These are phyloP conservation scores for Cordyceps cicadae DNA, from an alignment of 2,329 filamentous ascomycete genomes.

Conservation along the genomic window DNA sequence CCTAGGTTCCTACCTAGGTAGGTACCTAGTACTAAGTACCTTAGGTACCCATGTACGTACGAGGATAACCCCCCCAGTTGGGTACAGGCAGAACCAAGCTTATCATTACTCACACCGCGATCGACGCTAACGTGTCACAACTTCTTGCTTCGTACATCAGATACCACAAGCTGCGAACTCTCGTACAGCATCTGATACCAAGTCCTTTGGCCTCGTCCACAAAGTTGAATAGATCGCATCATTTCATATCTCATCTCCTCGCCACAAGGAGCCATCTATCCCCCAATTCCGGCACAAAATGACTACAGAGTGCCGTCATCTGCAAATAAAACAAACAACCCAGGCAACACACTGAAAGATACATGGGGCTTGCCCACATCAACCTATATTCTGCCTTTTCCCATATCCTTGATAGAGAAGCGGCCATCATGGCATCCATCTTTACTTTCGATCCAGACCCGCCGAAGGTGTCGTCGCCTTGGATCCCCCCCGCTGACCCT, in stretches of 20 bases:
- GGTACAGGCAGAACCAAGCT: not conserved
- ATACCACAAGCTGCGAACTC: not conserved
- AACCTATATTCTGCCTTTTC: not conserved
- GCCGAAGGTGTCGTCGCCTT: slow-evolving; percentile 81
- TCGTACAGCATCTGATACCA: not conserved
- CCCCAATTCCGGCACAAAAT: not conserved
- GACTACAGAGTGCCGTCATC: not conserved
- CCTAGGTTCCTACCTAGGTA: too few relatives aligned
- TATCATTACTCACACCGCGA: not conserved
- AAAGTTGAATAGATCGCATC: not conserved
- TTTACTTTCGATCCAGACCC: slow-evolving; percentile 92
- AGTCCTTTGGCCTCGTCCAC: not conserved
- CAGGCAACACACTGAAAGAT: not conserved
- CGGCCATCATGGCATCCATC: slow-evolving; percentile 68
- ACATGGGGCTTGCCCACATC: too few relatives aligned
- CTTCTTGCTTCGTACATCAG: not conserved
- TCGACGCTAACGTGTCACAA: not conserved
- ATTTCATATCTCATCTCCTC: not conserved
- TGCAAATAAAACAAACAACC: not conserved
- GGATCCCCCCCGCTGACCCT: slow-evolving; percentile 55
- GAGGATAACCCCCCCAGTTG: too few relatives aligned
- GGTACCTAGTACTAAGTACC: too few relatives aligned
- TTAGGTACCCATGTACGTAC: too few relatives aligned
- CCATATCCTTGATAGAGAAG: not conserved
- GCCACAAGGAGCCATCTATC: not conserved